Evolutionary conservation across 1,139 yeast genomes (phyloP).

Genomic region (Magnusiomyces suaveolens): DNA sequence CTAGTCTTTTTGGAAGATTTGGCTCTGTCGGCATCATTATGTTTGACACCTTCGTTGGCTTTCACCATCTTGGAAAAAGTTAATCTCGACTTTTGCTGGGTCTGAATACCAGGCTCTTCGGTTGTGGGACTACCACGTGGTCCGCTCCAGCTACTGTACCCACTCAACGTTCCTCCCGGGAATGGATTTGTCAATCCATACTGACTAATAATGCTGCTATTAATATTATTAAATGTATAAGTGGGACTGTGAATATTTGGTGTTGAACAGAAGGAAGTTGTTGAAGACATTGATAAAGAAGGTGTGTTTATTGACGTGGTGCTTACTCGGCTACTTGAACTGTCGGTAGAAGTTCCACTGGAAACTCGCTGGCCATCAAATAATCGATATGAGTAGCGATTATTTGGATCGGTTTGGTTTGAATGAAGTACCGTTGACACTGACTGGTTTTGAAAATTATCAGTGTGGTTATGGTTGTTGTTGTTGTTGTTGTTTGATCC

Average conservation of each 20-base stretch:
- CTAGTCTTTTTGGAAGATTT: neutral
- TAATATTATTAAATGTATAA: neutral
- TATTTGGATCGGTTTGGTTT: neutral
- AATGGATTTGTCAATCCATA: neutral
- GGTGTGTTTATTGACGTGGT: neutral
- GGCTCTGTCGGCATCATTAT: too few relatives aligned
- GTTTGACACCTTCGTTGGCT: too few relatives aligned
- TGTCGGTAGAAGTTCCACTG: neutral
- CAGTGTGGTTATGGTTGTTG: neutral
- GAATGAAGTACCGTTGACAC: neutral
- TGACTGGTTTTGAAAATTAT: neutral
- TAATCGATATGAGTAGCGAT: neutral
- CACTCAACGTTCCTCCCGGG: neutral
- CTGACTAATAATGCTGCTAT: neutral
- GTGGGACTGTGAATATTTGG: neutral
- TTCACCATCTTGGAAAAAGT: neutral
- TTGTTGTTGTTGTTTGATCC: neutral
- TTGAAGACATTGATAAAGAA: neutral
- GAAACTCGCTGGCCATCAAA: neutral
- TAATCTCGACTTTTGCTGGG: too few relatives aligned
- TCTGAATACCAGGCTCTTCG: neutral
- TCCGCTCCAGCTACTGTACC: conserved; percentile 1
- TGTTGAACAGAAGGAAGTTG: neutral
- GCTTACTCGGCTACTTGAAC: neutral
- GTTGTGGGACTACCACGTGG: neutral